Evolutionary conservation across 768 basidiomycete genomes (phyloP), one percentile per base, ranked within the genome.

Genomic region (Pleurotus eryngii): DNA sequence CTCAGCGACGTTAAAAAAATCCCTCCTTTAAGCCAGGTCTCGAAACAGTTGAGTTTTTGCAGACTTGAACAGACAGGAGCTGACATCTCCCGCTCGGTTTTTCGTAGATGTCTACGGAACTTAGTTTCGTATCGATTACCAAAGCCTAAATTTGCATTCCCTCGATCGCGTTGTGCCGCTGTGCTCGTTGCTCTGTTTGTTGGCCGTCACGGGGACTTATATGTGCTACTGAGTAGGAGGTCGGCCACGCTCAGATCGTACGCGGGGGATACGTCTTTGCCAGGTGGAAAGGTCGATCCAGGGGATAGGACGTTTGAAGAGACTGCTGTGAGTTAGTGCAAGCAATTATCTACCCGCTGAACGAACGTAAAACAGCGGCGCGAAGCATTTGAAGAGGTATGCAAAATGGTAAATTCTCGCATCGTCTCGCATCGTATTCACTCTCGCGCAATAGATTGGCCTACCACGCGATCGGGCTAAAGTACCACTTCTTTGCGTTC

Each of bases 311-410:
- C 81, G 40, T 73, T 86, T 2, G 94, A 95, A 65, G 88, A 89
- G 59, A 87, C 92, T 2, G 93, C 92, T 17, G 92, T 93, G 67
- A 63, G 85, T 75, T 15, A 18, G 7, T 17, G 5, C 14, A 27
- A 3, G 54, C n/a, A 4, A 22, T 39, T 49, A 18, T 40, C 39
- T 24, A n/a, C 3, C 17, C 27, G 47, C 40, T 9, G 2, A 20
- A 22, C 6, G 20, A n/a, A 45, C 42, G 15, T 17, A 26, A 24
- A 9, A 0, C 55, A 94, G 92, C 74, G 94, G 55, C 80, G 93
- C 43, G 93, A 95, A 73, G 92, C 93, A 0, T 94, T 83, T 58
- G 94, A 96, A 70, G 94, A 96, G 82, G 94, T 92, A 56, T 5
- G 68, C 57, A 11, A 15, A 22, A 17, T 35, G 11, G 38, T 9